Evolutionary conservation across 2,329 filamentous ascomycete species (phyloP), one percentile per base, ranked within the genome.

Genomic region (Ilyonectria robusta): DNA sequence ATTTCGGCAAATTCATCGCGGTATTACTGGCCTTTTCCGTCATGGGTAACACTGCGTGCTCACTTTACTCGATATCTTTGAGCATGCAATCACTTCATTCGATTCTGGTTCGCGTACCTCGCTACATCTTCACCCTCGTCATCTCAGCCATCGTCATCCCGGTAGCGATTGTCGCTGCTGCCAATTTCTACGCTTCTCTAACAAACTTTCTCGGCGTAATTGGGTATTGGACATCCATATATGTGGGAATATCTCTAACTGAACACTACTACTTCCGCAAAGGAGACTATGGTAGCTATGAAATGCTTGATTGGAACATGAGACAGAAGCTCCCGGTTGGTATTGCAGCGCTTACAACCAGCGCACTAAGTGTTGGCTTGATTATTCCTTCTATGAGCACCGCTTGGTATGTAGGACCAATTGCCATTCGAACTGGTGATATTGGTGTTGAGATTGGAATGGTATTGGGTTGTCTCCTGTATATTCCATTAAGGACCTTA

Each of bases 81-180:
- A 79, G 80, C 63, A 67, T 80, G 26, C 82, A 83, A 75, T 76
- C 82, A 63, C 69, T 84, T 17, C 35, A 29, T 11, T 78, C 79
- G 3, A 65, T 77, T 21, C 72, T 74, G n/a, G 76, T 84, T 6
- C 82, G 80, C 79, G 2, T 50, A 17, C 47, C 47, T 17, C 47
- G 47, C 13, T 26, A n/a, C n/a, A 26, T 26, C 15, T 50, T 31
- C 26, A 31, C 47, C 3, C 17, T 50, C 47, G 47, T 26, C 7
- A 17, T 19, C 6, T n/a, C 47, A 4, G 26, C 47, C 15, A 50
- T 50, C 26, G 26, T 50, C 17, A 15, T 50, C 15, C 23, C 23
- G 3, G 47, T 50, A 9, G 13, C 47, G 6, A 50, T 31, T 13
- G 15, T n/a, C 8, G 47, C 26, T 9, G 47, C 47, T 6, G 47